Percentiles rank a stretch among this genome's conserved stretches.
Conservation (phyloP, 1,139 yeast genomes). For the Kodamaea ohmeri region DNA sequence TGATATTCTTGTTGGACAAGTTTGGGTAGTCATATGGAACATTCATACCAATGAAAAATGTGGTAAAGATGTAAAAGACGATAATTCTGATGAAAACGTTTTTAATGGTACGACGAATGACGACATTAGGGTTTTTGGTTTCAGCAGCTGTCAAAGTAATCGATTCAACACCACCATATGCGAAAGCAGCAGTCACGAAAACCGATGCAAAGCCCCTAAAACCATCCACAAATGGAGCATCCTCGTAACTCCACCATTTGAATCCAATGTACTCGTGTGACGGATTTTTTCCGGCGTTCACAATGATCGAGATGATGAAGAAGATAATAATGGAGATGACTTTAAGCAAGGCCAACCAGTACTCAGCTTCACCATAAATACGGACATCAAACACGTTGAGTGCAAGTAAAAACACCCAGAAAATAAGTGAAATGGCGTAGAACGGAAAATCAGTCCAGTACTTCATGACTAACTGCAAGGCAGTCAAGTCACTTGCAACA, state of each 20-base stretch:
- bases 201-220: slow-evolving; percentile 38
- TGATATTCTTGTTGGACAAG: slow-evolving; percentile 38
- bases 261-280: slow-evolving; percentile 38
- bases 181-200: slow-evolving; percentile 58
- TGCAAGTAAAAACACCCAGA: slow-evolving; percentile 53
- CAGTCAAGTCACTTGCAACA: slow-evolving; percentile 61
- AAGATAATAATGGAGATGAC: slow-evolving; percentile 40
- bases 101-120: slow-evolving; percentile 56
- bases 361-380: slow-evolving; percentile 45
- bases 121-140: slow-evolving; percentile 54
- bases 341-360: slow-evolving; percentile 38
- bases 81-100: slow-evolving; percentile 55
- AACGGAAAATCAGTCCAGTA: slow-evolving; percentile 64
- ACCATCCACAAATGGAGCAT: slow-evolving; percentile 43
- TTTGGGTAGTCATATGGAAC: slow-evolving; percentile 42
- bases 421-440: slow-evolving; percentile 55
- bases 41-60: slow-evolving; percentile 47
- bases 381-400: slow-evolving; percentile 55
- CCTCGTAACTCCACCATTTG: slow-evolving; percentile 37
- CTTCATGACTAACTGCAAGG: slow-evolving; percentile 53
- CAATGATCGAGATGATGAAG: slow-evolving; percentile 38
- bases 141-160: slow-evolving; percentile 68
- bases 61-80: slow-evolving; percentile 39
- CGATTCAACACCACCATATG: slow-evolving; percentile 67
- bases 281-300: slow-evolving; percentile 32